Base-by-base conservation (phyloP, 163 green algal genomes). In the Volvox carteri region DNA sequence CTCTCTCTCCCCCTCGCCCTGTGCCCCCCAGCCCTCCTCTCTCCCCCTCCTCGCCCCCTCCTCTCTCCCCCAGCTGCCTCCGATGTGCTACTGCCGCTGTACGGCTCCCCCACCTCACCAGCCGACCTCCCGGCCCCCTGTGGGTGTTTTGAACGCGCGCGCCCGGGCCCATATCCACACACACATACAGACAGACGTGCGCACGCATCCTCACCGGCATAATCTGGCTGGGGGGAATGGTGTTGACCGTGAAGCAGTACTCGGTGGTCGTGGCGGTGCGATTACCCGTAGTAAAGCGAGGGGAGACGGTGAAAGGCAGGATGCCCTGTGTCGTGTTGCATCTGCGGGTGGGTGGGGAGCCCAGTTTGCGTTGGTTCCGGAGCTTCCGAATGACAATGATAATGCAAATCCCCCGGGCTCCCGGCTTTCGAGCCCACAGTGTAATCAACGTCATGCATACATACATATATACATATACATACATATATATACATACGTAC, bases 241-340 rank as follows among this genome's bases (percentile, higher is more conserved):
- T 37, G 12, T 28, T 41, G 12, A 74, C 37, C 18, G 62, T 74
- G 62, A 74, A 74, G 62, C 62, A 74, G 30, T 74, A 74, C 12
- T 41, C 30, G 62, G 62, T 74, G 12, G 62, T 74, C 23, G 28
- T 74, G 62, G 28, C 62, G 62, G 62, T 74, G 23, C 37, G 21
- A 16, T 12, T 4, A 33, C 28, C 62, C 12, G 62, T 37, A 12
- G n/a, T 18, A 28, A 41, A 65, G 28, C 54, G 54, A 4, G 54
- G 54, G 7, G 28, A 4, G 62, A 74, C 28, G 37, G 30, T 33
- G 12, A 65, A 65, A 23, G 54, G 62, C 62, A 41, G 28, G 37
- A 74, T 74, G n/a, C n/a, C 62, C 62, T 74, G 28, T 2, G 62
- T 74, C 30, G n/a, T 74, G 62, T 74, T 41, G 62, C 62, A 74